Percentiles rank a stretch among this genome's conserved stretches.
These are phyloP conservation scores for Dicorynia guianensis DNA, from an alignment of 306 rosid genomes.

Conservation along the genomic window DNA sequence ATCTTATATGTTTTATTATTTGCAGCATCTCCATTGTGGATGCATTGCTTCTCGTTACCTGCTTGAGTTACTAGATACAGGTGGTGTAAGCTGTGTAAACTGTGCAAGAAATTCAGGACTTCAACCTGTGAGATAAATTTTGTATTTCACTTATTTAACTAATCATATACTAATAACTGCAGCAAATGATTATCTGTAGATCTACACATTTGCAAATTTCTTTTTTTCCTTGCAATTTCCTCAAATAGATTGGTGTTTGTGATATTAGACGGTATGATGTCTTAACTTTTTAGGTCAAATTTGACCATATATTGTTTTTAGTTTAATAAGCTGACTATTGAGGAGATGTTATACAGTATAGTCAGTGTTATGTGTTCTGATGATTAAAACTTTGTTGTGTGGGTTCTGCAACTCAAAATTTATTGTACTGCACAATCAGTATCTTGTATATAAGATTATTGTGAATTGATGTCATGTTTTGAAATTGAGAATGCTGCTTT, in stretches of 20 bases:
- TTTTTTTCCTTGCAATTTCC: conserved; percentile 21
- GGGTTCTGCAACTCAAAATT: conserved; percentile 10
- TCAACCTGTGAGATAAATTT: conserved; percentile 61
- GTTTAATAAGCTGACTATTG: conserved; percentile 23
- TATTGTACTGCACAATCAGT: conserved; percentile 14
- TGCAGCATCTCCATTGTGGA: conserved; percentile 95
- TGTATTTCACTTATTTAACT: conserved; percentile 28
- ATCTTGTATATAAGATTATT: conserved; percentile 1
- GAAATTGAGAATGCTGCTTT: conserved; percentile 48
- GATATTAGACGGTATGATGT: conserved; percentile 17
- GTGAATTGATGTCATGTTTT: conserved; percentile 2
- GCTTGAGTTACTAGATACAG: conserved; percentile 80
- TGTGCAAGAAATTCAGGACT: conserved; percentile 64
- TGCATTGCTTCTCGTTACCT: conserved; percentile 78
- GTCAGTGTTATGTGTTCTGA: conserved; percentile 31
- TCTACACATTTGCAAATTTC: neutral
- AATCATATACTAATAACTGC: neutral
- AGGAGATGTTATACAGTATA: conserved; percentile 29
- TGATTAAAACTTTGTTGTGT: conserved; percentile 9
- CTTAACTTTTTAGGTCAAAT: conserved; percentile 28
- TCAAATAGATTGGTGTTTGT: conserved; percentile 13
- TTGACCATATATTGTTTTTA: conserved; percentile 24
- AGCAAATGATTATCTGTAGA: conserved; percentile 21
- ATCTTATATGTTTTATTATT: conserved; percentile 36
- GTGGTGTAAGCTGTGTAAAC: conserved; percentile 82